Evolutionary conservation across 2,329 filamentous ascomycete genomes (phyloP), one percentile per base, ranked within the genome.

Genomic region (Verticillium dahliae): DNA sequence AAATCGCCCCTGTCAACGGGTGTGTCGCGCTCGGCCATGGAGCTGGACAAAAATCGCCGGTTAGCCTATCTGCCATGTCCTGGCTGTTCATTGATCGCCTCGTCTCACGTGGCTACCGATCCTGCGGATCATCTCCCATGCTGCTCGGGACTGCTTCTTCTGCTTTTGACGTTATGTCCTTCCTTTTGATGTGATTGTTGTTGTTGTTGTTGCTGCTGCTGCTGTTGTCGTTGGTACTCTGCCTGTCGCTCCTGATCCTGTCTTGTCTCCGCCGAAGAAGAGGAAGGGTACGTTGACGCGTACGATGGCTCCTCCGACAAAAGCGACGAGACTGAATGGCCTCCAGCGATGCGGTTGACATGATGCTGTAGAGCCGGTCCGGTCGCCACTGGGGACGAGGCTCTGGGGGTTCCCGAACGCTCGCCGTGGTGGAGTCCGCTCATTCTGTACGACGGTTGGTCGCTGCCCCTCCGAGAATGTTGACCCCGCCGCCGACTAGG

Each of bases 391-490:
- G 78, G 76, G 27, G 78, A 77, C 63, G 71, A 69, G 31, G 74
- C 74, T 50, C 73, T 69, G 38, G 71, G 69, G 31, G 70, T 70
- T 22, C 68, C 73, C 61, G 70, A 74, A 14, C 69, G 67, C 54
- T 76, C 74, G 9, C 68, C 69, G 35, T 73, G 70, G 38, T 69
- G 72, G n/a, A 79, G 75, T 58, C 74, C 76, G 15, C 70, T 67
- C 13, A 75, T 73, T 56, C 78, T 74, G 64, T 81, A 79, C 10
- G 78, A 77, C 6, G 85, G 86, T 63, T 85, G 72, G 69, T 90
- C 88, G 73, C 87, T 90, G 69, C 82, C 81, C 68, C 88, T 85
- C 65, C 88, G 81, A 56, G 82, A 84, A 70, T 90, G 87, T 56
- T 82, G 83, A 65, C 82, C 78, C 65, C 83, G 80, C 71, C 84